Conservation (phyloP, 2,329 filamentous ascomycete species). For the Fusarium dimerum region DNA sequence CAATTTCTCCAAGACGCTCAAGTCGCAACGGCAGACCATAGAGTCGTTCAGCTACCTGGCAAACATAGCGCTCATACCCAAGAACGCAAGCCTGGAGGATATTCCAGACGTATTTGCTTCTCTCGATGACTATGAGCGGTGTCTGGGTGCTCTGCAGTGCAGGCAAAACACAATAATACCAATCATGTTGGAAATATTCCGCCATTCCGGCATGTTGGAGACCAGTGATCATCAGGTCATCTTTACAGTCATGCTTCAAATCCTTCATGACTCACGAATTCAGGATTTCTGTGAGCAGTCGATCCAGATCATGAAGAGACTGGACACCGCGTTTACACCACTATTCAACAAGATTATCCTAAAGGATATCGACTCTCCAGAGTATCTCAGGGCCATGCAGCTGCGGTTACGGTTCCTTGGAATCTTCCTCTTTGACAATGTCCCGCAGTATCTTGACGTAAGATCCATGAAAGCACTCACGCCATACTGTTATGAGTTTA, state of each 20-base stretch:
- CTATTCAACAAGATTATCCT: constrained; percentile 34
- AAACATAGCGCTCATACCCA: constrained; percentile 8
- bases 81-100: not conserved
- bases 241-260: constrained; percentile 1
- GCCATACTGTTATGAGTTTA: constrained; percentile 34
- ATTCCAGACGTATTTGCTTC: constrained; percentile 11
- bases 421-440: constrained; percentile 31
- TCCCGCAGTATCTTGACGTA: constrained; percentile 25
- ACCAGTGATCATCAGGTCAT: constrained; percentile 8
- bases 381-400: constrained; percentile 35
- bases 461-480: constrained; percentile 24
- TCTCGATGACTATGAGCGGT: constrained; percentile 25
- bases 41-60: constrained; percentile 17
- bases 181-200: constrained; percentile 12
- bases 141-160: constrained; percentile 7
- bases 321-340: constrained; percentile 34
- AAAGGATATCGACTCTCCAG: constrained; percentile 25
- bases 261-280: constrained; percentile 12
- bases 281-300: constrained; percentile 12
- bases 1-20: constrained; percentile 17
- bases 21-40: constrained; percentile 15
- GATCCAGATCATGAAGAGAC: constrained; percentile 5
- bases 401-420: constrained; percentile 33
- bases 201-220: not conserved
- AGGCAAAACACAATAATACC: constrained; percentile 7